phyloP scores from a whole-genome alignment of 495 filamentous ascomycete genomes.

The Cenococcum geophilum region DNA sequence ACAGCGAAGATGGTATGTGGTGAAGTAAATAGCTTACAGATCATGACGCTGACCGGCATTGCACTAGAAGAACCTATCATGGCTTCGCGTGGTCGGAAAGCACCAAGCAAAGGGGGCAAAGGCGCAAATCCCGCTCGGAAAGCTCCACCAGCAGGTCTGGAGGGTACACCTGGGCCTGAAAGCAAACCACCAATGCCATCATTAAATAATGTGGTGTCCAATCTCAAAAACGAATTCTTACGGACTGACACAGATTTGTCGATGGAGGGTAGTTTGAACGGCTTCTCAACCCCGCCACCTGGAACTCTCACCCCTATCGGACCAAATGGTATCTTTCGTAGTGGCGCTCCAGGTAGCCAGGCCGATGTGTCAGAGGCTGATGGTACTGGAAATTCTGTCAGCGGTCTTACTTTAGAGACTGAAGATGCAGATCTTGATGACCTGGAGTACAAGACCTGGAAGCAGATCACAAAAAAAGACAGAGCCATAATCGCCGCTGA shows the following conservation, averaged over 20 bases:
- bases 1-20: conserved; percentile 69
- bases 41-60: conserved; percentile 10
- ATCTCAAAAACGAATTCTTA: conserved; percentile 42
- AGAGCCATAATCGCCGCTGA: conserved; percentile 77
- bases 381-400: conserved; percentile 52
- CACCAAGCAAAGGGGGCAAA: conserved; percentile 76
- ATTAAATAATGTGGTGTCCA: conserved; percentile 45
- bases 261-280: conserved; percentile 69
- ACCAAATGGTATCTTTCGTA: conserved; percentile 57
- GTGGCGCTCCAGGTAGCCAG: conserved; percentile 55
- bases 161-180: conserved; percentile 68
- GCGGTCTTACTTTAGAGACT: conserved; percentile 48
- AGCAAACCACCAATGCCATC: conserved; percentile 51
- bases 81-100: conserved; percentile 89
- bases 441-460: conserved; percentile 94
- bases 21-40: conserved; percentile 5
- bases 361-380: conserved; percentile 80
- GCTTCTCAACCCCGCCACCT: conserved; percentile 75
- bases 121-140: conserved; percentile 65
- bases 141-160: conserved; percentile 53
- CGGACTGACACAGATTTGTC: conserved; percentile 59
- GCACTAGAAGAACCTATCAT: conserved; percentile 74
- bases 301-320: conserved; percentile 71
- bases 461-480: conserved; percentile 95
- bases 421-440: conserved; percentile 65